Conservation (phyloP, 2,329 filamentous ascomycete genomes). For the Verticillium nonalfalfae region DNA sequence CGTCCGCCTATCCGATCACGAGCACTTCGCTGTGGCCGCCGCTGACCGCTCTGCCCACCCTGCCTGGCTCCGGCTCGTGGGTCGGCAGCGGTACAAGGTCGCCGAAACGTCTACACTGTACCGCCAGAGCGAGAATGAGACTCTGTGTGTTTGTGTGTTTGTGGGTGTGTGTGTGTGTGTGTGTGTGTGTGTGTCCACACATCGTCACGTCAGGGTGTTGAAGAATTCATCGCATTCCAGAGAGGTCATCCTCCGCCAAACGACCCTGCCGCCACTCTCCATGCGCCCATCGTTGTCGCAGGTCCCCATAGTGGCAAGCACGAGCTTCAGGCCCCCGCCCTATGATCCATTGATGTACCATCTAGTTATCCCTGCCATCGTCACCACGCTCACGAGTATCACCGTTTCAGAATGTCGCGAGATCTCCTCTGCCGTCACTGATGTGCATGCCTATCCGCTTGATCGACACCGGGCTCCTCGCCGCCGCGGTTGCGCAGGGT, state of each 20-base stretch:
- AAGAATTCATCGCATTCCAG: too few species aligned
- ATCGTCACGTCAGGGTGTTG: not conserved
- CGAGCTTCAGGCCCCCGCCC: not conserved
- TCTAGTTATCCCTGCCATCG: not conserved
- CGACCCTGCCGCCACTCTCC: not conserved
- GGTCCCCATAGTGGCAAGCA: not conserved
- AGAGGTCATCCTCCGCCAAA: not conserved
- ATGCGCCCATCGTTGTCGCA: not conserved
- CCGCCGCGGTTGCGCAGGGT: not conserved
- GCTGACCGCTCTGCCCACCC: not conserved
- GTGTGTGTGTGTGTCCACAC: not conserved
- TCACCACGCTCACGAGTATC: not conserved
- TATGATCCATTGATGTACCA: not conserved
- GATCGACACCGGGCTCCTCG: not conserved
- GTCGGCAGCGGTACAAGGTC: not conserved
- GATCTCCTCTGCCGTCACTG: not conserved
- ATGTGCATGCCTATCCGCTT: not conserved
- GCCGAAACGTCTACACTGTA: not conserved
- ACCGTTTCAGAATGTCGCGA: not conserved
- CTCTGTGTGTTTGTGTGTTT: not conserved
- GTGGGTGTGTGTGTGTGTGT: too few species aligned
- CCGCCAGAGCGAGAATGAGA: not conserved
- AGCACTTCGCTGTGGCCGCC: not conserved
- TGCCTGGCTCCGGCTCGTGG: not conserved
- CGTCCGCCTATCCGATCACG: not conserved